Percentiles rank a stretch among this genome's conserved stretches.
Evolutionary conservation across 169 alveolate genomes (phyloP).

Genomic region (Plasmodium coatneyi): DNA sequence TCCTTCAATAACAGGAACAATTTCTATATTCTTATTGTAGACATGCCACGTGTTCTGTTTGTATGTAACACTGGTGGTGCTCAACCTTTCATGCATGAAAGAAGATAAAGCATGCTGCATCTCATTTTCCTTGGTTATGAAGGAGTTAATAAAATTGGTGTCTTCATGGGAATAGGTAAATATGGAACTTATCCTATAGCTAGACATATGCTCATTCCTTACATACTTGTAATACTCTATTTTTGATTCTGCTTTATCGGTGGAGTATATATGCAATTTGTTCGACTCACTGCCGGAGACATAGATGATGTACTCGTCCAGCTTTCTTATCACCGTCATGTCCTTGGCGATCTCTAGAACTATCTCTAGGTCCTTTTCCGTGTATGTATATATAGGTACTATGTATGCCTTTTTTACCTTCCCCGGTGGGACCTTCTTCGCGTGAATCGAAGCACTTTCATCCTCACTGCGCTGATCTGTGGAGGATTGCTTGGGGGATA

Average conservation of each 20-base stretch:
- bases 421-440: not conserved
- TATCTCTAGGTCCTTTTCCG: slow-evolving; percentile 18
- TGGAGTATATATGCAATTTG: slow-evolving; percentile 20
- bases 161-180: slow-evolving; percentile 48
- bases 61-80: slow-evolving; percentile 6
- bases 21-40: slow-evolving; percentile 1
- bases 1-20: slow-evolving; percentile 52
- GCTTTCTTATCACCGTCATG: slow-evolving; percentile 26
- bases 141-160: slow-evolving; percentile 31
- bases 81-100: slow-evolving; percentile 56
- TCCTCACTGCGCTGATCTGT: not conserved
- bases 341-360: not conserved
- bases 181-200: slow-evolving; percentile 84
- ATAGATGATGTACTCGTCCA: slow-evolving; percentile 29
- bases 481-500: not conserved
- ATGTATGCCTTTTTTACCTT: not conserved
- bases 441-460: not conserved
- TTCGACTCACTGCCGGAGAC: slow-evolving; percentile 30
- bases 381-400: slow-evolving; percentile 8
- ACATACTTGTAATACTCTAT: slow-evolving; percentile 21
- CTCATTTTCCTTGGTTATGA: slow-evolving; percentile 2
- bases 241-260: slow-evolving; percentile 13
- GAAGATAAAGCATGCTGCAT: not conserved
- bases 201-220: slow-evolving; percentile 18
- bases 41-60: not conserved